Evolutionary conservation across 345 rosid species (phyloP), one percentile per base, ranked within the genome.

Genomic region (Cardamine occulta): DNA sequence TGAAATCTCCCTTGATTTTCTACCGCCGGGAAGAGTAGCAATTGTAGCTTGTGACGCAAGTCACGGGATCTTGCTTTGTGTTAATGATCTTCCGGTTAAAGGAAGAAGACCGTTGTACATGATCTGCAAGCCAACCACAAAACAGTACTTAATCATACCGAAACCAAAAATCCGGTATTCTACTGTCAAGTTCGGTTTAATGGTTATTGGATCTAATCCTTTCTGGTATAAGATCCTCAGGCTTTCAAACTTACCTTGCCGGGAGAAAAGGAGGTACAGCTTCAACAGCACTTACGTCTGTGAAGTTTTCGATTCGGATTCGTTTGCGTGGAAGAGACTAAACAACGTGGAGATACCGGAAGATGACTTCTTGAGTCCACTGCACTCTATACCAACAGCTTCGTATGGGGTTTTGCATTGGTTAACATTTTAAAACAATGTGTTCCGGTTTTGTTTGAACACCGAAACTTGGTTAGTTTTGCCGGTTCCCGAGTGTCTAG

Each of bases 1-100:
- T 19, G 23, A 51, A 34, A 14, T 67, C 48, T 52, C 72, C 15
- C 47, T 67, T 4, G 76, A 71, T 21, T 71, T 71, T 28, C 28
- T 71, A 59, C 67, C 26, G 8, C 48, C 2, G 0, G 75, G 59
- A 48, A 48, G 10, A 32, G 17, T 60, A 19, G 48, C 1, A 7
- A 71, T 59, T 9, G 47, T 21, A 71, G 59, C 75, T 48, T 71
- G 75, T n/a, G 75, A 72, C 5, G 23, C 75, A 72, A 48, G 68
- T 32, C 47, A 72, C 17, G 67, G 70, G 31, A 53, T 73, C 24
- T 63, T 73, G 63, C 70, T 73, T 29, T 73, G 70, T 40, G 70
- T 73, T 39, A 29, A 63, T 63, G 24, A 28, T 15, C 5, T 2
- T 26, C 63, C 54, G 52, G 29, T 4, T 34, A 23, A 18, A 67